Evolutionary conservation across 371 early-diverging fungal species (phyloP), one percentile per base, ranked within the genome.

Genomic region (Mucor sp.): DNA sequence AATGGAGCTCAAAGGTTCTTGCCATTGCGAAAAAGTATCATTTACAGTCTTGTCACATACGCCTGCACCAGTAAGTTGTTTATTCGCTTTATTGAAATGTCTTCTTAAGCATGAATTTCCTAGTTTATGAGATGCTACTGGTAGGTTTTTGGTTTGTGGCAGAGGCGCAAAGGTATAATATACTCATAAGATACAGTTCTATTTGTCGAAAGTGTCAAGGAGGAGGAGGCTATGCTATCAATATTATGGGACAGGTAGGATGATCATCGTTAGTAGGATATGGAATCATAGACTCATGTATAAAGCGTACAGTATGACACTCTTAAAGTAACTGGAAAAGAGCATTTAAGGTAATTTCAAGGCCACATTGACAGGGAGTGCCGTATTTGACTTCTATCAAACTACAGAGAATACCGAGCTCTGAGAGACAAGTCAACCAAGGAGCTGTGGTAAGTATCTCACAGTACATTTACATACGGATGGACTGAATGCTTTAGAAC

Each of bases 1-100:
- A n/a, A 84, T 84, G 84, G 82, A 84, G 58, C 64, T 84, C 15
- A 67, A 78, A 70, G 84, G 84, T 27, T 84, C 84, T 59, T 84
- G 84, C 58, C 84, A 84, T 53, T 84, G 84, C 63, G 84, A 69
- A 62, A 82, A 78, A 65, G 76, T 77, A 8, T 60, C 58, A 5
- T 81, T 81, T 43, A 80, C 67, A 33, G 77, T 81, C 1, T 48
- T 66, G 0, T 76, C 75, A 14, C 65, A 81, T 62, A 81, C 81
- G 8, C 79, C 80, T 28, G 64, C 67, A 1, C 82, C 82, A 0
- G 84, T 84, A 76, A 75, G 72, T 63, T 35, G 5, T n/a, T 32
- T 15, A 53, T 8, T 4, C 28, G 23, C 9, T 12, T 28, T 7
- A 44, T 12, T 35, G 25, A 8, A 8, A 53, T 8, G 14, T 30